A percentile compares a stretch with the other conserved stretches of the same genome.
Conservation (phyloP, 176 grass and related monocot species). For the Hsuehochloa calcarea region DNA sequence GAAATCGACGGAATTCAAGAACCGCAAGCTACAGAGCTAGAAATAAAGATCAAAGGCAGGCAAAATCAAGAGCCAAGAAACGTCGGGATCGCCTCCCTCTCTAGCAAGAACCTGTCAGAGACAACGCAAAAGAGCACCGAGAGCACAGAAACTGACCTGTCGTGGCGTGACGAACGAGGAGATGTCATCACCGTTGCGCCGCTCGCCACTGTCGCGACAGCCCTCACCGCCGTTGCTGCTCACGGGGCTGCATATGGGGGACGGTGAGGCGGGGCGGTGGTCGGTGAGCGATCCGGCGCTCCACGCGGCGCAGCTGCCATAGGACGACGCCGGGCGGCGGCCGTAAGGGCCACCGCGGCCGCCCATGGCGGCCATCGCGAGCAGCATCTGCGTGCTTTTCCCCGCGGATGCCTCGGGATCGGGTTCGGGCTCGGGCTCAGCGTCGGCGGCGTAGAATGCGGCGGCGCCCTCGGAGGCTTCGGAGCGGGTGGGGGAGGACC, state of each 20-base stretch:
- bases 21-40: not conserved
- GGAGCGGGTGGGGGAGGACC: conserved; percentile 45
- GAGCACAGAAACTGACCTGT: conserved; percentile 39
- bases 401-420: conserved; percentile 34
- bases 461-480: conserved; percentile 36
- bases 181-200: conserved; percentile 21
- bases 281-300: conserved; percentile 52
- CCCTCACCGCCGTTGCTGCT: conserved; percentile 26
- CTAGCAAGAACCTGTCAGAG: conserved; percentile 16
- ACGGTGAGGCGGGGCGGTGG: conserved; percentile 61
- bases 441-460: conserved; percentile 27
- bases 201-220: not conserved
- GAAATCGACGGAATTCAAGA: conserved; percentile 8
- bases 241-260: conserved; percentile 74
- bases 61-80: conserved; percentile 23
- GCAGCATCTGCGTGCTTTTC: conserved; percentile 61
- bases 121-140: not conserved
- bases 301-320: conserved; percentile 61
- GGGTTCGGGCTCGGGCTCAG: conserved; percentile 8
- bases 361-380: conserved; percentile 54
- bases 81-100: not conserved
- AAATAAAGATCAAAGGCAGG: conserved; percentile 2
- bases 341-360: conserved; percentile 48
- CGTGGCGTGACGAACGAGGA: conserved; percentile 50
- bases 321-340: conserved; percentile 54